Evolutionary conservation across 371 early-diverging fungal species (phyloP), one percentile per base, ranked within the genome.

Genomic region (Chytridiales sp.): DNA sequence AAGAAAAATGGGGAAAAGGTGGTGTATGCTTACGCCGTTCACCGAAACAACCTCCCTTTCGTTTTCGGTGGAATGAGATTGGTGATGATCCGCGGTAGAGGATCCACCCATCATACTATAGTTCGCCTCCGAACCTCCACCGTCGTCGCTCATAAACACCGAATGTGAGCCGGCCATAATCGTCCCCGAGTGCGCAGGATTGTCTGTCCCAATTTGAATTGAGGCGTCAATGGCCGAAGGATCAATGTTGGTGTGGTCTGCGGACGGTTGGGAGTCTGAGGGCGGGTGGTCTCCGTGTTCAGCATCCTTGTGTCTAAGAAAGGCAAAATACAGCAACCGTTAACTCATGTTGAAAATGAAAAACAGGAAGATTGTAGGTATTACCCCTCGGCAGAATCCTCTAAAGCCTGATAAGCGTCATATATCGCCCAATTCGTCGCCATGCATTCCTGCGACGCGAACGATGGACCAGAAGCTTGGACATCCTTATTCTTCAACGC

Each of bases 401-500:
- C 22, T 9, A 8, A 8, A 6, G 2, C 52, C 39, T 2, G 47
- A 40, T 58, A 70, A 11, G 73, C 72, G 58, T 80, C 80, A 35
- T 62, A 69, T 30, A 80, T 76, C 30, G 40, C 53, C 78, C 78
- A 80, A 21, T 68, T 66, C 11, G 58, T 76, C 21, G 62, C 72
- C 59, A 61, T 63, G 29, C 66, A 64, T 49, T 78, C 80, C 11
- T 68, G 66, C 34, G 70, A 55, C 0, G 54, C 66, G 47, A 35
- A 31, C 47, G 69, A 69, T 19, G 62, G 59, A 2, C 63, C 68
- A 11, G 67, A 50, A 4, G 72, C 80, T 56, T 80, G 80, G 11
- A 78, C 67, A 9, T 80, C 80, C 60, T 80, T 80, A 52, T 40
- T 70, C 46, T 80, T 80, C n/a, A 54, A 41, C 17, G 74, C 57